A percentile compares a stretch with the other conserved stretches of the same genome.
Evolutionary conservation across 2,329 filamentous ascomycete genomes (phyloP).

Genomic region (Colletotrichum eremochloae): DNA sequence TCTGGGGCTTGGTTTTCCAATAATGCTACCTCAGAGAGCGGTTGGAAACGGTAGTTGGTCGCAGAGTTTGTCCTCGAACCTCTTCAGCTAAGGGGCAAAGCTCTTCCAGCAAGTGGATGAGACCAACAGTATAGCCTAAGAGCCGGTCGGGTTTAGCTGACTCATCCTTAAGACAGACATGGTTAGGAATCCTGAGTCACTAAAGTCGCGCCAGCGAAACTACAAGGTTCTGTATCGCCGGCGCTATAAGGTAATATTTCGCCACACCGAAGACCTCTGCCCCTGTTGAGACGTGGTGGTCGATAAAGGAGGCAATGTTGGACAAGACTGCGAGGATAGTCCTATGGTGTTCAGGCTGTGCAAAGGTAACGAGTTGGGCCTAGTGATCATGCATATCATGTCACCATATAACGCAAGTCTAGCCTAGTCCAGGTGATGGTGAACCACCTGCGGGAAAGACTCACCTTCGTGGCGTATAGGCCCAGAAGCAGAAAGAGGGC

Average conservation of each 20-base stretch:
- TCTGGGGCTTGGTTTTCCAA: background rate
- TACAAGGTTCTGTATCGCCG: conserved; percentile 51
- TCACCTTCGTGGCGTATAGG: conserved; percentile 49
- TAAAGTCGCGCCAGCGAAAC: conserved; percentile 46
- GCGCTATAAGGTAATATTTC: conserved; percentile 50
- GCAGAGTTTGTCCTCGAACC: conserved; percentile 39
- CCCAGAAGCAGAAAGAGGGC: conserved; percentile 48
- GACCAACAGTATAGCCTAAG: conserved; percentile 49
- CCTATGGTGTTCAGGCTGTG: conserved; percentile 39
- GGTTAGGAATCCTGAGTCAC: conserved; percentile 45
- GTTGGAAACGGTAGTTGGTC: background rate
- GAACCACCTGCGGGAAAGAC: conserved; percentile 31
- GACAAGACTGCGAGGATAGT: conserved; percentile 46
- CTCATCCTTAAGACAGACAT: conserved; percentile 48
- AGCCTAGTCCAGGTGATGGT: background rate
- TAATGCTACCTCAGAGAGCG: background rate
- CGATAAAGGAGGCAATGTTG: conserved; percentile 46
- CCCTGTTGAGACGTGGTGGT: conserved; percentile 45
- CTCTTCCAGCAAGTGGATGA: conserved; percentile 50
- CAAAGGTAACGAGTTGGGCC: conserved; percentile 37
- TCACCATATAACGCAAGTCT: background rate
- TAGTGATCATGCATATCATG: conserved; percentile 27
- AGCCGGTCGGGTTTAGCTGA: conserved; percentile 47
- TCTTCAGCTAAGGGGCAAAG: conserved; percentile 48
- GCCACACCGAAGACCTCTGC: conserved; percentile 46